A percentile compares a stretch with the other conserved stretches of the same genome.
Evolutionary conservation across 1,284 basidiomycete genomes (phyloP).

Genomic region (Xerocomus minutiporus): DNA sequence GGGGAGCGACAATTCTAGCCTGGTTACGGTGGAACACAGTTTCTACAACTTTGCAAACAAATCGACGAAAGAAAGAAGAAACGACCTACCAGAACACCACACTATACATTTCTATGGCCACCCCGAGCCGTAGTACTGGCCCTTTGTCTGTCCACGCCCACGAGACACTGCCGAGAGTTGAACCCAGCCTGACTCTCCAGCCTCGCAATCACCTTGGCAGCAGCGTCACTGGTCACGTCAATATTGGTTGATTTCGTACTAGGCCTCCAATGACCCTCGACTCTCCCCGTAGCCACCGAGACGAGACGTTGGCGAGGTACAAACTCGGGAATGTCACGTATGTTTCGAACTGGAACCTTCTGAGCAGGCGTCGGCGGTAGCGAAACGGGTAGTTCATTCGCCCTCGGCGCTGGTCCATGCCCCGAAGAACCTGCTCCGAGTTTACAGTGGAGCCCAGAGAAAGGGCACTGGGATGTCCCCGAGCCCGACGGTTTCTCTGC

Average conservation of each 20-base stretch:
- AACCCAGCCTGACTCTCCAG: slow-evolving; percentile 22
- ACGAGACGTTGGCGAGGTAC: slow-evolving; percentile 22
- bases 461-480: slow-evolving; percentile 38
- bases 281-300: not conserved
- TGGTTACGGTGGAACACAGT: not conserved
- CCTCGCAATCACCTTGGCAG: slow-evolving; percentile 21
- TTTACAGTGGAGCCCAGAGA: slow-evolving; percentile 35
- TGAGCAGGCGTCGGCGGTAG: not conserved
- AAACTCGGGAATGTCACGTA: slow-evolving; percentile 26
- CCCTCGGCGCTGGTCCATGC: not conserved
- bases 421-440: slow-evolving; percentile 1
- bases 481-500: slow-evolving; percentile 26
- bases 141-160: slow-evolving; percentile 3
- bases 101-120: slow-evolving; percentile 10
- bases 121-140: not conserved
- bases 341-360: slow-evolving; percentile 10
- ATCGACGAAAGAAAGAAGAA: slow-evolving; percentile 12
- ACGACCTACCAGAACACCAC: too few relatives aligned
- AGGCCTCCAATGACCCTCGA: not conserved
- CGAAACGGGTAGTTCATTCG: not conserved
- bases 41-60: slow-evolving; percentile 5
- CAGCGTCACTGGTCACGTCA: slow-evolving; percentile 15
- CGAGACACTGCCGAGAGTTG: slow-evolving; percentile 1
- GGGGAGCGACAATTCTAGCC: slow-evolving; percentile 18
- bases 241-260: not conserved